Conservation (phyloP, 2,329 filamentous ascomycete genomes). For the Fusarium dlaminii region DNA sequence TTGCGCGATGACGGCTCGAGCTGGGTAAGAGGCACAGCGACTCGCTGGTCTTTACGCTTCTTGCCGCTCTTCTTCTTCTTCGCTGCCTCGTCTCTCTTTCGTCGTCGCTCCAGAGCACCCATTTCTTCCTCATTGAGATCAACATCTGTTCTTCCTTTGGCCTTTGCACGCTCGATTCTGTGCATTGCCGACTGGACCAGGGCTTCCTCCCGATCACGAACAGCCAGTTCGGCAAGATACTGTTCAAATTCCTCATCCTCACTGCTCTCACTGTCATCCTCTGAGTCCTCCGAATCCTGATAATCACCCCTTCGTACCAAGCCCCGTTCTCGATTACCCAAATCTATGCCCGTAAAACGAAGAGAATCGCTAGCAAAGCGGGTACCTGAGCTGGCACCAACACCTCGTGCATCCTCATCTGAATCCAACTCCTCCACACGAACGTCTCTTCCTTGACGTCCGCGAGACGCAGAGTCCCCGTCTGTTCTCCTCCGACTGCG, state of each 20-base stretch:
- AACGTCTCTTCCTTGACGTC: constrained; percentile 47
- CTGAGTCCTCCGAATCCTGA: constrained; percentile 45
- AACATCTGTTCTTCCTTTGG: constrained; percentile 80
- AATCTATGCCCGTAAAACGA: constrained; percentile 68
- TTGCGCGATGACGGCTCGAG: constrained; percentile 56
- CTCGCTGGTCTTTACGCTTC: constrained; percentile 57
- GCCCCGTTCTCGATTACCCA: constrained; percentile 55
- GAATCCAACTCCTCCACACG: constrained; percentile 75
- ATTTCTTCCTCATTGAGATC: constrained; percentile 83
- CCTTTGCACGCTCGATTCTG: constrained; percentile 81
- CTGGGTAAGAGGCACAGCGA: constrained; percentile 63
- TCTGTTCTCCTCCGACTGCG: constrained; percentile 74
- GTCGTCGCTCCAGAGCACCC: constrained; percentile 77
- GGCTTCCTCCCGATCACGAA: constrained; percentile 75
- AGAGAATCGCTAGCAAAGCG: constrained; percentile 69
- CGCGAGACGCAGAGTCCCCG: constrained; percentile 54
- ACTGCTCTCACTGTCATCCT: constrained; percentile 48
- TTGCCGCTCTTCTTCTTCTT: constrained; percentile 48
- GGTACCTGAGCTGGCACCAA: constrained; percentile 58
- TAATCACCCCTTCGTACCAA: constrained; percentile 51
- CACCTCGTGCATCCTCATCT: constrained; percentile 67
- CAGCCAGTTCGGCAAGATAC: constrained; percentile 65
- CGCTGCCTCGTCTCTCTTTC: constrained; percentile 63
- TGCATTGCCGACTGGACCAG: constrained; percentile 81
- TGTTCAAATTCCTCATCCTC: constrained; percentile 54